A percentile compares a stretch with the other conserved stretches of the same genome.
Evolutionary conservation across 2,329 filamentous ascomycete genomes (phyloP).

Genomic region (Cladosporium sp.): DNA sequence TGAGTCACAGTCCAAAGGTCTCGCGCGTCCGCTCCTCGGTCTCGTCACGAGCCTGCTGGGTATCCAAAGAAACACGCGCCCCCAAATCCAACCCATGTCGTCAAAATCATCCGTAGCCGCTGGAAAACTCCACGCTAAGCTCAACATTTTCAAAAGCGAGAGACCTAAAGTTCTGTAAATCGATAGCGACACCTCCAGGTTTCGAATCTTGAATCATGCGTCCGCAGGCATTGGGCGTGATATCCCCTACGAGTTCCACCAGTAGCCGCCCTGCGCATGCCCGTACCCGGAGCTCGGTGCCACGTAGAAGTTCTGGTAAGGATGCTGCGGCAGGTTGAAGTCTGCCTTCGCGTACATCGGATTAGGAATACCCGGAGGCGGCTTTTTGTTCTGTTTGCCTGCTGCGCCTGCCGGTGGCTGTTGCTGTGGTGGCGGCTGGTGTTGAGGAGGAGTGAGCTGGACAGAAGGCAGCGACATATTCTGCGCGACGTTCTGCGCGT

Average conservation of each 20-base stretch:
- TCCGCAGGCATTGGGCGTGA: too few species aligned
- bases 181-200: too few species aligned
- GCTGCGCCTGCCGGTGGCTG: constrained; percentile 12
- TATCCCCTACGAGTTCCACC: neutral
- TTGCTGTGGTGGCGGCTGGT: constrained; percentile 16
- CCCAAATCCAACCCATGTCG: too few species aligned
- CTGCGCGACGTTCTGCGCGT: constrained; percentile 10
- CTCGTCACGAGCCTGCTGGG: too few species aligned
- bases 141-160: too few species aligned
- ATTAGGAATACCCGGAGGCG: constrained; percentile 55
- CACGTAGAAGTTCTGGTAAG: constrained; percentile 75
- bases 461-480: constrained; percentile 5
- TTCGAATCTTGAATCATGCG: too few species aligned
- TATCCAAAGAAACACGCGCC: too few species aligned
- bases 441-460: constrained; percentile 18
- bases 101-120: too few species aligned
- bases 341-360: constrained; percentile 66
- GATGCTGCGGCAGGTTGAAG: constrained; percentile 70
- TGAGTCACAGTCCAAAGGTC: too few species aligned
- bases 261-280: constrained; percentile 8
- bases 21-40: too few species aligned
- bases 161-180: too few species aligned
- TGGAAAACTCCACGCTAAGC: too few species aligned
- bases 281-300: constrained; percentile 47
- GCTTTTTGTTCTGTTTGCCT: constrained; percentile 21